Percentiles rank a stretch among this genome's conserved stretches.
These are phyloP conservation scores for Diplodia corticola DNA, from an alignment of 2,329 filamentous ascomycete genomes.

Conservation along the genomic window DNA sequence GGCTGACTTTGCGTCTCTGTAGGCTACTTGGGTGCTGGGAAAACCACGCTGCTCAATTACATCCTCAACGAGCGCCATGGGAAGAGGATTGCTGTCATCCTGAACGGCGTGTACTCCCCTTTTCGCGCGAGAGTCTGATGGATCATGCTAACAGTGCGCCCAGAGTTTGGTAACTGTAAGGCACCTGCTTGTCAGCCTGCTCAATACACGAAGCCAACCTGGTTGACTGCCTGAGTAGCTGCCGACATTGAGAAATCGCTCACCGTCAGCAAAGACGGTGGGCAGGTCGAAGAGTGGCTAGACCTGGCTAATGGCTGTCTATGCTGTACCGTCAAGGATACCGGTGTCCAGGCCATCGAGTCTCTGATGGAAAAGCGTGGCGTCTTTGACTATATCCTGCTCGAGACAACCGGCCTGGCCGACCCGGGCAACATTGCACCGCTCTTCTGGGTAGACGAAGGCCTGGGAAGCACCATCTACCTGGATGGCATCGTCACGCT, in stretches of 20 bases:
- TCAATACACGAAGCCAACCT: neutral
- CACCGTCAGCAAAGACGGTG: conserved; percentile 80
- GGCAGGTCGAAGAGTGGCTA: conserved; percentile 90
- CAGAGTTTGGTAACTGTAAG: conserved; percentile 81
- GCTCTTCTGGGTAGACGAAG: conserved; percentile 97
- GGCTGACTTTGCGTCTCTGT: conserved; percentile 11
- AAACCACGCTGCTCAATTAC: conserved; percentile 93
- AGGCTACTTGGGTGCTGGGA: conserved; percentile 95
- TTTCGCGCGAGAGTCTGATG: conserved; percentile 24
- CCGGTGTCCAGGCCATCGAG: conserved; percentile 92
- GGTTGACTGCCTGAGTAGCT: conserved; percentile 52
- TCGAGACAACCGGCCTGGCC: conserved; percentile 93
- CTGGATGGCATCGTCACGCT: conserved; percentile 95
- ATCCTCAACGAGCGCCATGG: conserved; percentile 93
- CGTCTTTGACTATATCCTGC: conserved; percentile 93
- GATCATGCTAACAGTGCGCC: neutral
- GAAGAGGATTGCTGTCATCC: conserved; percentile 96
- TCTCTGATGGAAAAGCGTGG: conserved; percentile 92
- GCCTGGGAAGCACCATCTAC: conserved; percentile 91
- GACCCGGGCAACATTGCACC: conserved; percentile 95
- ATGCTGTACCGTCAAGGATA: conserved; percentile 96
- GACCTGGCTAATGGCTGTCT: conserved; percentile 96
- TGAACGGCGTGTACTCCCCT: conserved; percentile 67
- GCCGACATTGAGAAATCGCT: conserved; percentile 95
- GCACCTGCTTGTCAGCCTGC: conserved; percentile 21